These are phyloP conservation scores for Linum trigynum DNA, from an alignment of 345 rosid species.

Conservation along the genomic window DNA sequence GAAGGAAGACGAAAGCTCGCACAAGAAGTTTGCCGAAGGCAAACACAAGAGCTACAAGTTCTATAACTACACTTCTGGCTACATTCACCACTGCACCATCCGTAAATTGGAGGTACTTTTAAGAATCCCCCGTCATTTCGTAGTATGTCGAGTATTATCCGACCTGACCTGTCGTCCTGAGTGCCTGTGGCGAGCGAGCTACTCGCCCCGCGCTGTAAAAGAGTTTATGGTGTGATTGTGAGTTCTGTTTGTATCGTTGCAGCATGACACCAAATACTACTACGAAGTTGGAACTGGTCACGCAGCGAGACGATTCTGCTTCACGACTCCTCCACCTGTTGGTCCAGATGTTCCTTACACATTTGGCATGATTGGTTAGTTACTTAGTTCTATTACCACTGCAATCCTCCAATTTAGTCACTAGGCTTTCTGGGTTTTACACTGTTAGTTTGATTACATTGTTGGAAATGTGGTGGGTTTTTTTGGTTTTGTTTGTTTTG, in stretches of 20 bases:
- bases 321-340: constrained; percentile 25
- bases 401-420: not conserved
- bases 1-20: constrained; percentile 10
- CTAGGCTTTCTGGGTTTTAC: not conserved
- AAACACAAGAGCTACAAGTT: constrained; percentile 13
- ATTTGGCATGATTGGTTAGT: constrained; percentile 30
- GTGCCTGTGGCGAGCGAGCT: too few species aligned
- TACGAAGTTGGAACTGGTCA: constrained; percentile 20
- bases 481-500: not conserved
- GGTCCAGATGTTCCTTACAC: constrained; percentile 35
- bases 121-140: not conserved
- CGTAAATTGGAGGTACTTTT: constrained; percentile 17
- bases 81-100: constrained; percentile 31
- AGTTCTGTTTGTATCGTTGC: constrained; percentile 11
- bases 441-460: too few species aligned
- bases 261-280: constrained; percentile 25
- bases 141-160: too few species aligned
- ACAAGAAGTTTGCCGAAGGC: constrained; percentile 7
- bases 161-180: not conserved
- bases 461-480: too few species aligned
- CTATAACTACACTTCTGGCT: constrained; percentile 27
- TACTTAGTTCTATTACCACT: not conserved
- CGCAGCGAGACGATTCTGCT: constrained; percentile 19
- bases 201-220: too few species aligned
- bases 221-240: too few species aligned